Base-by-base conservation (phyloP, 495 filamentous ascomycete species). In the Neurospora sp. region DNA sequence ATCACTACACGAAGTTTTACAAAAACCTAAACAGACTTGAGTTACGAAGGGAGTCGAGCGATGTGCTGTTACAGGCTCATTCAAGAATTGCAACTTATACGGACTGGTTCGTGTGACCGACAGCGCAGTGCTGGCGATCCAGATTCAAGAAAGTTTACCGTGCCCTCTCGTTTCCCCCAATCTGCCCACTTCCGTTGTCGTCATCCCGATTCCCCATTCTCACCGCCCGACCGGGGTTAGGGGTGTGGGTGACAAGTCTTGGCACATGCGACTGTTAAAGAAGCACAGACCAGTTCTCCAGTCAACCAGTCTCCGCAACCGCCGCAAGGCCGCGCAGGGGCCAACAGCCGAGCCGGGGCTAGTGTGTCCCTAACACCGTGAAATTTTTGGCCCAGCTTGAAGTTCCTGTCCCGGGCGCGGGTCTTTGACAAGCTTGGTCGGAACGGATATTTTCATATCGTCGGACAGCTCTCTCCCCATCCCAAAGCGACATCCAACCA, bases 331-430 rank as follows among this genome's bases (percentile, higher is more conserved):
- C 27, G 69, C 70, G 69, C 44, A 75, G 41, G 73, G 74, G 71
- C 77, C 77, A 73, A 53, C 40, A 71, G 20, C 72, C 66, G 22
- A 72, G 74, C 72, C 46, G 66, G 69, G 39, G 44, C 41, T 12
- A 40, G 69, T 59, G 37, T 53, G 69, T 61, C 27, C 22, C 20
- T 66, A 66, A 66, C 71, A 74, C 73, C 75, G 74, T 73, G 77
- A 80, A 80, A 80, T 80, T 80, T 80, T 79, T 80, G 77, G 77
- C 72, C 74, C 14, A 61, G 53, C 53, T 66, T 66, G 53, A 66
- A 66, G 53, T 66, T 66, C 53, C 27, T 66, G 53, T 66, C 53
- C 53, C 53, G 53, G 53, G 53, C 53, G 53, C 53, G 53, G 53
- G 53, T 66, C 53, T 61, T 16, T 61, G 53, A 61, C 53, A 61